Evolutionary conservation across 306 rosid genomes (phyloP).

Genomic region (Cucurbita ficifolia): DNA sequence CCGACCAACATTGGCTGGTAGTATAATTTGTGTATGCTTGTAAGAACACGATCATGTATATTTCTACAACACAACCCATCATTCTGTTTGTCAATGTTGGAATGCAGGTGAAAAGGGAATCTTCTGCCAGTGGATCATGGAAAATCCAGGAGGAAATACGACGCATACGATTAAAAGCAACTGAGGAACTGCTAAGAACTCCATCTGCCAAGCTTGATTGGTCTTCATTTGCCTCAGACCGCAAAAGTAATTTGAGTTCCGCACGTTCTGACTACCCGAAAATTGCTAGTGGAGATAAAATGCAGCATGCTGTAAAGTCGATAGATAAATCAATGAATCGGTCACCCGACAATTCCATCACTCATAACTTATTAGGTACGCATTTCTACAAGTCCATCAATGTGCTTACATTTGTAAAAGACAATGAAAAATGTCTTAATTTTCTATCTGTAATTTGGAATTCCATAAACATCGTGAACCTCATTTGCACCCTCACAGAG

Average conservation of each 20-base stretch:
- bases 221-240: slow-evolving; percentile 32
- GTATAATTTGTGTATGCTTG: not conserved
- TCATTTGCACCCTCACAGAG: slow-evolving; percentile 27
- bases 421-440: not conserved
- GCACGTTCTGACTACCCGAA: slow-evolving; percentile 20
- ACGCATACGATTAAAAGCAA: slow-evolving; percentile 80
- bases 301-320: slow-evolving; percentile 13
- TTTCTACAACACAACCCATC: not conserved
- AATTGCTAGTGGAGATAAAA: not conserved
- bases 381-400: slow-evolving; percentile 5
- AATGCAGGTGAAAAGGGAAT: slow-evolving; percentile 58
- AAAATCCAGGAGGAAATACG: slow-evolving; percentile 93
- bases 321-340: slow-evolving; percentile 23
- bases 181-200: slow-evolving; percentile 78
- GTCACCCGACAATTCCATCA: slow-evolving; percentile 11
- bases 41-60: not conserved
- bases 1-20: not conserved
- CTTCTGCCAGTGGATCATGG: slow-evolving; percentile 69
- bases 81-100: slow-evolving; percentile 7
- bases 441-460: slow-evolving; percentile 4
- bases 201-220: slow-evolving; percentile 67
- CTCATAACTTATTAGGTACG: slow-evolving; percentile 30
- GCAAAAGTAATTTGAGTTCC: slow-evolving; percentile 26
- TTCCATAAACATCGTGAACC: slow-evolving; percentile 11
- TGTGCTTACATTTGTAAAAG: slow-evolving; percentile 2